Evolutionary conservation across 202 grass and related monocot genomes (phyloP).

Genomic region (Eragrostis tef): DNA sequence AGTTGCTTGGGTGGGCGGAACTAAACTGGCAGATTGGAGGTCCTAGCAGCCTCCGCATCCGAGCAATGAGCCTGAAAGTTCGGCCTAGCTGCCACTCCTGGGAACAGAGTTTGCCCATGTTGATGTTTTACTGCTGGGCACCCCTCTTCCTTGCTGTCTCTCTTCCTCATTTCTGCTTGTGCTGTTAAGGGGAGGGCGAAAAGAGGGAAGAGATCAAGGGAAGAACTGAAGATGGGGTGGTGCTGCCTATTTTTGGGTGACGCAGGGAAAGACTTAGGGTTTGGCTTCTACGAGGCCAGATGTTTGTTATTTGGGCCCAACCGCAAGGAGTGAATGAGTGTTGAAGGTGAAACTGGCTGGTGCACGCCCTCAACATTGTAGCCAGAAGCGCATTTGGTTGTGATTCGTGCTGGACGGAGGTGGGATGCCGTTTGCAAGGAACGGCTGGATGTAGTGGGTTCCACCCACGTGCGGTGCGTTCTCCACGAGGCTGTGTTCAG

Average conservation of each 20-base stretch:
- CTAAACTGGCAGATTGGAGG: background rate
- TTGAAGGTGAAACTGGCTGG: background rate
- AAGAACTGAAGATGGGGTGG: background rate
- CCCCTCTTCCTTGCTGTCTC: background rate
- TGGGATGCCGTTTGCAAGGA: too few species aligned
- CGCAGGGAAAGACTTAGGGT: background rate
- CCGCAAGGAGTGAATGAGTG: background rate
- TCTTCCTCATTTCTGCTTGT: background rate
- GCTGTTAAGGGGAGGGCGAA: background rate
- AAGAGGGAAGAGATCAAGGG: background rate
- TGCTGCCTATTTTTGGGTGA: background rate
- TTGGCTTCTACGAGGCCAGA: background rate
- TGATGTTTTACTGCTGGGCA: background rate
- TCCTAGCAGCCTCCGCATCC: background rate
- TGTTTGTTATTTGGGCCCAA: background rate
- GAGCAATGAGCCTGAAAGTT: background rate
- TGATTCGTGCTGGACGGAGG: too few species aligned
- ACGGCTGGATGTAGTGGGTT: too few species aligned
- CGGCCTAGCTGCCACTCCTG: too few species aligned
- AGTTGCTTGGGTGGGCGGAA: background rate
- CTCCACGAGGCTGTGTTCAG: too few species aligned
- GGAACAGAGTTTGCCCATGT: background rate
- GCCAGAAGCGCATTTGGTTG: too few species aligned
- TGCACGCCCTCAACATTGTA: too few species aligned
- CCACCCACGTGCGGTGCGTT: too few species aligned